Evolutionary conservation across 768 basidiomycete species (phyloP).

Genomic region (Lyophyllum decastes): DNA sequence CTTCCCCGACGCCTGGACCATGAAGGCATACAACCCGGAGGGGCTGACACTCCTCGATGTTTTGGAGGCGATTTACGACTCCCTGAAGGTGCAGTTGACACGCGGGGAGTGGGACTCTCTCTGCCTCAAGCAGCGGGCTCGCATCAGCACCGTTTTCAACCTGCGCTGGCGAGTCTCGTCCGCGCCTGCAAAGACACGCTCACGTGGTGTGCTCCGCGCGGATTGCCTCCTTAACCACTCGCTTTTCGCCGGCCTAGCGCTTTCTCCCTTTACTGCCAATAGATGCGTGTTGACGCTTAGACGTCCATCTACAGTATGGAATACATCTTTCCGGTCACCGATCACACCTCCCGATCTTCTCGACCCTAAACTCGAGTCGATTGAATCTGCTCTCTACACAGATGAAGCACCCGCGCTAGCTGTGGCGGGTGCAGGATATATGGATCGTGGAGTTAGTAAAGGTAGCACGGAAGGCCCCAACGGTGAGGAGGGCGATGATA

Average conservation of each 20-base stretch:
- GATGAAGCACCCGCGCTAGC: too few relatives aligned
- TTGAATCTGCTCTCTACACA: too few relatives aligned
- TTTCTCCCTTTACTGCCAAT: conserved; percentile 33
- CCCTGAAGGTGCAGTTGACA: conserved; percentile 37
- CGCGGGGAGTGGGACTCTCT: conserved; percentile 44
- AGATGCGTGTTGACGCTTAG: conserved; percentile 51
- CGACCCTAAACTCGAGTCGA: too few relatives aligned
- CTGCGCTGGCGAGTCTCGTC: conserved; percentile 42
- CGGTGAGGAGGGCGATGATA: too few relatives aligned
- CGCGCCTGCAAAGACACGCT: conserved; percentile 34
- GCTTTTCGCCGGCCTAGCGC: conserved; percentile 52
- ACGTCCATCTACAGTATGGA: conserved; percentile 10
- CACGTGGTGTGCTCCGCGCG: conserved; percentile 44
- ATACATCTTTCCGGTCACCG: neutral
- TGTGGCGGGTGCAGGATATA: too few relatives aligned
- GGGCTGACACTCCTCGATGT: conserved; percentile 58
- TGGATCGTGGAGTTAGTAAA: too few relatives aligned
- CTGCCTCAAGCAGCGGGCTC: conserved; percentile 40
- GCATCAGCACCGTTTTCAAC: conserved; percentile 43
- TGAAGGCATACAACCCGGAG: conserved; percentile 36
- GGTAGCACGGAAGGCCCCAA: too few relatives aligned
- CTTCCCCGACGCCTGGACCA: conserved; percentile 43
- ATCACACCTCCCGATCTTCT: too few relatives aligned
- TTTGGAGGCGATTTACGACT: conserved; percentile 42
- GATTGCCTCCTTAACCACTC: conserved; percentile 53